These are phyloP conservation scores for Botrytis pseudocinerea DNA, from an alignment of 2,329 filamentous ascomycete genomes.

Conservation along the genomic window DNA sequence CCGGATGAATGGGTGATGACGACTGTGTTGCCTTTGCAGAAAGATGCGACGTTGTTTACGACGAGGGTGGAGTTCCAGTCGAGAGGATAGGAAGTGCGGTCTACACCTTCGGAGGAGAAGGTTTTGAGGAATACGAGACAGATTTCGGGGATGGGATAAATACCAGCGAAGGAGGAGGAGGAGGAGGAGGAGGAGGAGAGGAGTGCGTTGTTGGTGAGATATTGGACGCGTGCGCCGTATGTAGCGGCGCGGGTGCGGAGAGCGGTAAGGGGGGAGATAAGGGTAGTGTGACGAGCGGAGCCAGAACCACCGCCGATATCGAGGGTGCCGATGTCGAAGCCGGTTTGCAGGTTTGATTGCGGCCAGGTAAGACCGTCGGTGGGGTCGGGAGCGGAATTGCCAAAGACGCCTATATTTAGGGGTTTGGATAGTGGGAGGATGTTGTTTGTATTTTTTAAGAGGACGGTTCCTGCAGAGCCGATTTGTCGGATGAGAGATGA, in stretches of 20 bases:
- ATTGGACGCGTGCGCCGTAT: constrained; percentile 27
- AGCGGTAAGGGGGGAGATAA: constrained; percentile 60
- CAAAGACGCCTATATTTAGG: constrained; percentile 52
- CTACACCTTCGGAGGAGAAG: constrained; percentile 70
- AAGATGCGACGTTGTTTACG: constrained; percentile 52
- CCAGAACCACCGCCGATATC: constrained; percentile 33
- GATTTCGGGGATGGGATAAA: constrained; percentile 8
- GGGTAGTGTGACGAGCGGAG: constrained; percentile 59
- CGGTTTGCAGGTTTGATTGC: background rate
- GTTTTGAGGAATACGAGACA: constrained; percentile 52
- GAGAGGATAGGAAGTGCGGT: constrained; percentile 58
- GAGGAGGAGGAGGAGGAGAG: constrained; percentile 18
- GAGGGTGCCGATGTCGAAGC: constrained; percentile 29
- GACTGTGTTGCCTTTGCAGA: constrained; percentile 54
- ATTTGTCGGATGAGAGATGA: constrained; percentile 44
- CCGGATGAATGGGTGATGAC: constrained; percentile 67
- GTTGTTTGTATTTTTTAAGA: constrained; percentile 60
- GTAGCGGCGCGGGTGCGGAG: constrained; percentile 42
- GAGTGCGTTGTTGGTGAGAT: constrained; percentile 26
- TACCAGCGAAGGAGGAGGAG: background rate
- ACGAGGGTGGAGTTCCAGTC: constrained; percentile 25
- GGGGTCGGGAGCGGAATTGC: constrained; percentile 59
- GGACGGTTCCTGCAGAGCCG: constrained; percentile 59
- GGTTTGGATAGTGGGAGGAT: constrained; percentile 59
- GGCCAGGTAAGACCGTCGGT: constrained; percentile 40